Percentiles rank a stretch among this genome's conserved stretches.
These are phyloP conservation scores for Fistulina hepatica DNA, from an alignment of 1,284 basidiomycete genomes.

Conservation along the genomic window DNA sequence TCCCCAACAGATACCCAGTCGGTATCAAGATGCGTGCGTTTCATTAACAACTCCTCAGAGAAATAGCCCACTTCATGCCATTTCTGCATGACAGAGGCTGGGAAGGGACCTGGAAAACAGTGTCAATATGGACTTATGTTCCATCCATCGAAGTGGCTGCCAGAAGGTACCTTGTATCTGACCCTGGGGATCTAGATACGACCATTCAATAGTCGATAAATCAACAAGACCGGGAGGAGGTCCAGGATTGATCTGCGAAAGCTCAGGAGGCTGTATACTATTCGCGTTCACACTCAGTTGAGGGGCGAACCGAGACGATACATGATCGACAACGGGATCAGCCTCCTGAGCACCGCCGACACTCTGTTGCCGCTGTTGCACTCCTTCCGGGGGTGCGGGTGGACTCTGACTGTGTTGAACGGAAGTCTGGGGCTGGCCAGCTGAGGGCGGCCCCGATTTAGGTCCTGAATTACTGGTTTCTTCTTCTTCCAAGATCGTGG, in stretches of 20 bases:
- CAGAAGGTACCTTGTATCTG: conserved; percentile 66
- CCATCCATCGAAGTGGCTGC: conserved; percentile 3
- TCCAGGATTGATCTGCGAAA: conserved; percentile 15
- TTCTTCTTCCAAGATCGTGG: conserved; percentile 46
- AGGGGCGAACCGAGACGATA: too few species aligned
- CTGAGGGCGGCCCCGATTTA: too few species aligned
- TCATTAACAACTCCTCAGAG: conserved; percentile 75
- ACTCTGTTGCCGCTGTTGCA: too few species aligned
- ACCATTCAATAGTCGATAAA: conserved; percentile 74
- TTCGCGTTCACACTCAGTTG: too few species aligned
- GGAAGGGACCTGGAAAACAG: conserved; percentile 68
- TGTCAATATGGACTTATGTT: conserved; percentile 9
- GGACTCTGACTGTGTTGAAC: too few species aligned
- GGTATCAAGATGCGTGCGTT: conserved; percentile 55
- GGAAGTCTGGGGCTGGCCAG: too few species aligned
- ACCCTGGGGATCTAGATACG: conserved; percentile 84
- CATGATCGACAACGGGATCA: background rate
- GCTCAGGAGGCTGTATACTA: too few species aligned
- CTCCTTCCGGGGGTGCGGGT: background rate
- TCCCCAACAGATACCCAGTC: conserved; percentile 58
- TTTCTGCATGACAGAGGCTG: conserved; percentile 86
- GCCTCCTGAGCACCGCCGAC: background rate
- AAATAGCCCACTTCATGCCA: conserved; percentile 95
- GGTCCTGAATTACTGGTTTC: conserved; percentile 16
- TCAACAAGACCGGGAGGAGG: conserved; percentile 43